A percentile compares a stretch with the other conserved stretches of the same genome.
Conservation (phyloP, 2,329 filamentous ascomycete species). For the Aaosphaeria pasadenensis region DNA sequence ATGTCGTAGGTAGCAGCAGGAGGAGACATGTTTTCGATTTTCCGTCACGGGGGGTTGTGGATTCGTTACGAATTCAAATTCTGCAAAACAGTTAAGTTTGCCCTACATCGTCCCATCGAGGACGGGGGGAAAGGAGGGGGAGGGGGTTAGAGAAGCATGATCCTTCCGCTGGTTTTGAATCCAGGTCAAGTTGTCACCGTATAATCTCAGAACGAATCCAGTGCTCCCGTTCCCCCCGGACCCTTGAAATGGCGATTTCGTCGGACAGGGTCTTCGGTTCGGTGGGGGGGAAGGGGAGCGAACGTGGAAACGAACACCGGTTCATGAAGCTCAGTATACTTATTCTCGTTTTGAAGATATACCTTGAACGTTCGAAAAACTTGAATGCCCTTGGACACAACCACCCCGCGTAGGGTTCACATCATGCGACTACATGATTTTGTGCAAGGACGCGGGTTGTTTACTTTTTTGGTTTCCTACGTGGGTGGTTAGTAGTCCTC, state of each 20-base stretch:
- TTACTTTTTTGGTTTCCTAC: too few species aligned
- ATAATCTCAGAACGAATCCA: conserved; percentile 72
- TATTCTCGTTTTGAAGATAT: conserved; percentile 23
- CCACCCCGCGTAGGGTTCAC: too few species aligned
- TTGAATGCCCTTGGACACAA: too few species aligned
- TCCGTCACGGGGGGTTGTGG: conserved; percentile 18
- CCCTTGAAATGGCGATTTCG: neutral
- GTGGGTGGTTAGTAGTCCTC: too few species aligned
- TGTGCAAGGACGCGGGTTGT: too few species aligned
- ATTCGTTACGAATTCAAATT: conserved; percentile 13
- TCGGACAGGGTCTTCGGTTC: neutral
- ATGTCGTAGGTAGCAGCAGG: conserved; percentile 62
- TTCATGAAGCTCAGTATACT: conserved; percentile 40
- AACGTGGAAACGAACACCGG: conserved; percentile 37
- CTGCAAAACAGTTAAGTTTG: conserved; percentile 29
- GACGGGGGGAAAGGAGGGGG: conserved; percentile 13
- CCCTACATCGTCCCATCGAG: conserved; percentile 2
- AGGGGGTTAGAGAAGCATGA: conserved; percentile 68
- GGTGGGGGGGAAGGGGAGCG: conserved; percentile 3
- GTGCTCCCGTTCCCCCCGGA: conserved; percentile 2
- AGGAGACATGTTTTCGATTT: conserved; percentile 65
- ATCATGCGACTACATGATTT: too few species aligned
- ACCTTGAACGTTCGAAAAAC: conserved; percentile 28
- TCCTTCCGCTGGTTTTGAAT: conserved; percentile 98
- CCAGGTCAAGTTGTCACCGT: conserved; percentile 96